phyloP scores from a whole-genome alignment of 2,329 filamentous ascomycete species.

The Sporothrix humicola region DNA sequence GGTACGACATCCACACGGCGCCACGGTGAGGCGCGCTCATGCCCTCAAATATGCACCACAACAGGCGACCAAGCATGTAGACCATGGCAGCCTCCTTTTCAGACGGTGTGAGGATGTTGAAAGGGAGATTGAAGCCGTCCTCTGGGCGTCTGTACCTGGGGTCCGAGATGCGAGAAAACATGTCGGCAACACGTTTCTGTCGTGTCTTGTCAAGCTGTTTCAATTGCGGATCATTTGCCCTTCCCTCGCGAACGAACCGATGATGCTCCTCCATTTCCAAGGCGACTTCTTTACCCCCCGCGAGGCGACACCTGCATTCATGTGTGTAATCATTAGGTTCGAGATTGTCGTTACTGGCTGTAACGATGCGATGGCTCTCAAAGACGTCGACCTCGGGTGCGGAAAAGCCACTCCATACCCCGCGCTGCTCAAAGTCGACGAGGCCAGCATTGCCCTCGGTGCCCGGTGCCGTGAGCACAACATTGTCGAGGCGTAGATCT shows the following conservation, averaged over 20 bases:
- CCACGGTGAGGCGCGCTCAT: conserved; percentile 62
- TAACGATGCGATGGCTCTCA: conserved; percentile 62
- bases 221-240: no score
- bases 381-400: conserved; percentile 65
- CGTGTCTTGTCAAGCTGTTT: no score
- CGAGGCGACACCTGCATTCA: no score
- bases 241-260: no score
- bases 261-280: no score
- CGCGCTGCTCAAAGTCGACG: conserved; percentile 68
- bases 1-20: conserved; percentile 65
- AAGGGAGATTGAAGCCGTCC: conserved; percentile 61
- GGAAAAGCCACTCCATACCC: conserved; percentile 67
- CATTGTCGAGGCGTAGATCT: conserved; percentile 65
- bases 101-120: conserved; percentile 56
- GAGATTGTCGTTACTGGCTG: conserved; percentile 36
- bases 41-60: conserved; percentile 69
- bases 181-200: no score
- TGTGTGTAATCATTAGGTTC: no score
- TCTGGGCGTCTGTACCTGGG: conserved; percentile 54
- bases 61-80: conserved; percentile 65
- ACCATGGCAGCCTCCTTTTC: conserved; percentile 65
- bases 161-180: conserved; percentile 32
- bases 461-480: conserved; percentile 55
- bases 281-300: no score
- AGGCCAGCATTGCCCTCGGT: conserved; percentile 54